Conservation (phyloP, 805 yeast species). For the Groenewaldozyma tartarivorans region DNA sequence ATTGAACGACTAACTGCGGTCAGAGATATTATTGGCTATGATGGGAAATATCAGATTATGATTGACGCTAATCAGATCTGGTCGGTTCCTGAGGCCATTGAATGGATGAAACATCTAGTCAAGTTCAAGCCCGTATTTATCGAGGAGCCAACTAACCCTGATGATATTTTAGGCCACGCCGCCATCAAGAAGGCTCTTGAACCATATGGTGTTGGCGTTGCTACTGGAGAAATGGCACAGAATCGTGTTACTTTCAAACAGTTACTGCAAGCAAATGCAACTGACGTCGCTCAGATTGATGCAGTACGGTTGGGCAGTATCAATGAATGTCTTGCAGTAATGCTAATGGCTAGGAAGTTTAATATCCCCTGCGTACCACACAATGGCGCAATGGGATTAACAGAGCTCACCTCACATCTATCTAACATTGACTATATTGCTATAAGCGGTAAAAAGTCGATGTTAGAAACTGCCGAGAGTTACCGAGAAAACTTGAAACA, state of each 20-base stretch:
- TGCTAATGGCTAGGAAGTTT: conserved; percentile 26
- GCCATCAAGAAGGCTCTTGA: conserved; percentile 23
- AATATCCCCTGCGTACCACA: conserved; percentile 27
- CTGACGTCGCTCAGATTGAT: conserved; percentile 26
- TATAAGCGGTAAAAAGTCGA: conserved; percentile 23
- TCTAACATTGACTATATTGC: conserved; percentile 25
- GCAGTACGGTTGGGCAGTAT: conserved; percentile 29
- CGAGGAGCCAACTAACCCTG: conserved; percentile 31
- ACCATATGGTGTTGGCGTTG: conserved; percentile 25
- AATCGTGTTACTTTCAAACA: conserved; percentile 28
- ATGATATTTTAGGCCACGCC: conserved; percentile 27
- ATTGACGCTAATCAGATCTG: conserved; percentile 30
- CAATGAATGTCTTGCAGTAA: conserved; percentile 26
- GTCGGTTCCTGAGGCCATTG: conserved; percentile 29
- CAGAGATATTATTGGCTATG: conserved; percentile 22
- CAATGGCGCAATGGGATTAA: conserved; percentile 29
- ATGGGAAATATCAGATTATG: conserved; percentile 25
- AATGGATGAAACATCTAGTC: conserved; percentile 21
- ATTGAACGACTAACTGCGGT: conserved; percentile 27
- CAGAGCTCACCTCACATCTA: conserved; percentile 28
- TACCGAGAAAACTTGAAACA: conserved; percentile 23
- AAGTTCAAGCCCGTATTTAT: conserved; percentile 27
- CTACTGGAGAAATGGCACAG: conserved; percentile 30
- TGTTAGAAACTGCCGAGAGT: conserved; percentile 26
- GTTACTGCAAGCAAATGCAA: conserved; percentile 23